phyloP scores from a whole-genome alignment of 2,329 filamentous ascomycete genomes.

The Ophiostoma sp. region DNA sequence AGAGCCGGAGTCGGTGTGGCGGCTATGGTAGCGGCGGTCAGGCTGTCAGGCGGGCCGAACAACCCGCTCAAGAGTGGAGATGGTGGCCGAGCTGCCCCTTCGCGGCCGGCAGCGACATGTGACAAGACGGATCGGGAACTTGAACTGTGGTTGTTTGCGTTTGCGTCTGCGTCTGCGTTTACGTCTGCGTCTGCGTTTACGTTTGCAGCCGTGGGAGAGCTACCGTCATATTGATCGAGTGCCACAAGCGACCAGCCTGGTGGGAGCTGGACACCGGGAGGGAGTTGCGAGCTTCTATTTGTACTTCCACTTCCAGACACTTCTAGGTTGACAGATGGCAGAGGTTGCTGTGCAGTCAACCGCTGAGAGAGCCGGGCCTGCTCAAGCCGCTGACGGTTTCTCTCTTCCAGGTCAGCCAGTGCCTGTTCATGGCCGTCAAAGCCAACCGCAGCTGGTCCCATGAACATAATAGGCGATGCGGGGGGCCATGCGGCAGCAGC shows the following conservation, averaged over 20 bases:
- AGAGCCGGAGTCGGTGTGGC: not conserved
- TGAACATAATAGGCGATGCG: too few relatives aligned
- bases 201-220: not conserved
- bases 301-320: not conserved
- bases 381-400: not conserved
- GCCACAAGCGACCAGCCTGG: conserved; percentile 66
- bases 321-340: not conserved
- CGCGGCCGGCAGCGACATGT: not conserved
- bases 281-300: conserved; percentile 58
- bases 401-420: not conserved
- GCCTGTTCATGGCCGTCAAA: not conserved
- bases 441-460: too few relatives aligned
- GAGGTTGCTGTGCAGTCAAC: too few relatives aligned
- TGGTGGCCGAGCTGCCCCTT: too few relatives aligned
- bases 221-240: conserved; percentile 53
- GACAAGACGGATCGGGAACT: not conserved
- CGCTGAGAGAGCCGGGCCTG: too few relatives aligned
- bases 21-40: too few relatives aligned
- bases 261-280: conserved; percentile 64
- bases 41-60: too few relatives aligned
- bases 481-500: not conserved
- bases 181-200: not conserved
- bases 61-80: too few relatives aligned
- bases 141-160: not conserved
- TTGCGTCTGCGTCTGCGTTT: not conserved